Conservation (phyloP, 2,329 filamentous ascomycete species). For the Penicillium occitanis region DNA sequence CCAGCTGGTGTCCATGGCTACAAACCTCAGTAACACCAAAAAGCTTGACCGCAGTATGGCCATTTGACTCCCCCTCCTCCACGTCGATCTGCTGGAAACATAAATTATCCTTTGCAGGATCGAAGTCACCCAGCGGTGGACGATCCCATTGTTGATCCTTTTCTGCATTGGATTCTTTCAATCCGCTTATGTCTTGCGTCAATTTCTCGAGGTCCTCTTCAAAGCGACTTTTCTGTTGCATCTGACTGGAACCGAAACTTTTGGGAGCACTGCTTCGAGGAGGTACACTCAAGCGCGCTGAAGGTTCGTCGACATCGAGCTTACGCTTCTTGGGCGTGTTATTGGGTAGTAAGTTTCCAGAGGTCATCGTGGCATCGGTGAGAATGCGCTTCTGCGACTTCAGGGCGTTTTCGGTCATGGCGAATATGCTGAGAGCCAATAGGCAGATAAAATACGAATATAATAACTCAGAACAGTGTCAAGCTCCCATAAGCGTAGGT, state of each 20-base stretch:
- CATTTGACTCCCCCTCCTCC: conserved; percentile 83
- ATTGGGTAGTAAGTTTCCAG: conserved; percentile 58
- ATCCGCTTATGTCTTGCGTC: conserved; percentile 83
- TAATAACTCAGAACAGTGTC: too few relatives aligned
- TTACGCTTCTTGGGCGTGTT: conserved; percentile 75
- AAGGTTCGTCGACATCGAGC: conserved; percentile 57
- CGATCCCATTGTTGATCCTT: conserved; percentile 90
- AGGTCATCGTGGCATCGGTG: conserved; percentile 64
- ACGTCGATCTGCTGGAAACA: conserved; percentile 94
- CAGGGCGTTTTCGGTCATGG: conserved; percentile 42
- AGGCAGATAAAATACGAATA: neutral
- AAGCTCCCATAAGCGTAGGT: neutral
- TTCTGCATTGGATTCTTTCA: conserved; percentile 85
- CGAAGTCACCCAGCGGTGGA: conserved; percentile 61
- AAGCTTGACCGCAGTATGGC: conserved; percentile 77
- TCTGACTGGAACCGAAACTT: conserved; percentile 58
- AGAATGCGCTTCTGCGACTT: conserved; percentile 71
- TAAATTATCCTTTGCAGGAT: conserved; percentile 66
- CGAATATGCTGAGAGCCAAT: conserved; percentile 15
- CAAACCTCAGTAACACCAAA: conserved; percentile 84
- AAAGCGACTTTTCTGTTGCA: conserved; percentile 82
- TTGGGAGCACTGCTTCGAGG: conserved; percentile 63
- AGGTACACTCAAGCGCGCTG: conserved; percentile 56
- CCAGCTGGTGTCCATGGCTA: neutral
- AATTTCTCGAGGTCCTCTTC: conserved; percentile 93